phyloP scores from a whole-genome alignment of 805 yeast species.

The Lipomyces lipofer region DNA sequence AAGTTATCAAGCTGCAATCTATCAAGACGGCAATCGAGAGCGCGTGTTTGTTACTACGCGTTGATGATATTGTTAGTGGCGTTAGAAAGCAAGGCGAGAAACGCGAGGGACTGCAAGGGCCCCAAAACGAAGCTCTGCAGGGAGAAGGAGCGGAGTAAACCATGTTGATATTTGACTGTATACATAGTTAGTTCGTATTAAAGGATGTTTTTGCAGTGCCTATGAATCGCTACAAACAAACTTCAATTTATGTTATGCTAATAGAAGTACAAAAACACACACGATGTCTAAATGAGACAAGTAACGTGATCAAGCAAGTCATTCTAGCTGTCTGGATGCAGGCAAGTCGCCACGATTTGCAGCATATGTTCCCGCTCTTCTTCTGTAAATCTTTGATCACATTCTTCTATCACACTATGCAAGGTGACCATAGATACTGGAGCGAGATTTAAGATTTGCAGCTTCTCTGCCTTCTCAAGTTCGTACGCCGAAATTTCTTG shows the following conservation, averaged over 20 bases:
- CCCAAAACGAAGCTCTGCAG: slow-evolving; percentile 5
- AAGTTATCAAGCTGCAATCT: slow-evolving; percentile 94
- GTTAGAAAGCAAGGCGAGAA: slow-evolving; percentile 55
- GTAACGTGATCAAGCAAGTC: no score
- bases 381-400: slow-evolving; percentile 80
- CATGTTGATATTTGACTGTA: no score
- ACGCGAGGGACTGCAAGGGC: slow-evolving; percentile 8
- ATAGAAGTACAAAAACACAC: no score
- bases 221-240: not conserved
- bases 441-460: slow-evolving; percentile 77
- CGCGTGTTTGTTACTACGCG: slow-evolving; percentile 91
- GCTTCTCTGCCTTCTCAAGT: slow-evolving; percentile 76
- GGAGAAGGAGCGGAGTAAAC: not conserved
- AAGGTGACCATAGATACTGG: slow-evolving; percentile 80
- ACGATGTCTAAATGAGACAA: no score
- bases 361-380: slow-evolving; percentile 62
- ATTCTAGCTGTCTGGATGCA: slow-evolving; percentile 43
- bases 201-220: not conserved
- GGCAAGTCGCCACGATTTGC: slow-evolving; percentile 53
- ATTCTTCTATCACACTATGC: slow-evolving; percentile 83
- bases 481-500: slow-evolving; percentile 46
- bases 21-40: slow-evolving; percentile 97
- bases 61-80: slow-evolving; percentile 97
- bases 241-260: no score
- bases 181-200: no score